Conservation (phyloP, 2,329 filamentous ascomycete genomes). For the Pestalotiopsis sp. region DNA sequence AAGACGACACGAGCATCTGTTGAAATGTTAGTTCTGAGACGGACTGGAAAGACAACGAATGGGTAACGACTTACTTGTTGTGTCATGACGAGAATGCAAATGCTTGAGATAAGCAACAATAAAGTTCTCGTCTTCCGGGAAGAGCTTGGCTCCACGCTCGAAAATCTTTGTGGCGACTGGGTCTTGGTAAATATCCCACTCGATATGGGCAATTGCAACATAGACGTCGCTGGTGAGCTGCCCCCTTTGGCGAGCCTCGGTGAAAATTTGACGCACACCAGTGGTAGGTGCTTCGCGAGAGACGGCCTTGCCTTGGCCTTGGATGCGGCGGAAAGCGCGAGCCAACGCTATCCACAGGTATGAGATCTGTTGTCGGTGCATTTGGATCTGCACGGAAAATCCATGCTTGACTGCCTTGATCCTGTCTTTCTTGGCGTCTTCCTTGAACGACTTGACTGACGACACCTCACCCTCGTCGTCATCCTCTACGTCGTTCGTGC, state of each 20-base stretch:
- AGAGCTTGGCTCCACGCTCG: conserved; percentile 89
- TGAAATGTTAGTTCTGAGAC: neutral
- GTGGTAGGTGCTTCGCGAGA: conserved; percentile 35
- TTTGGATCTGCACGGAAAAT: conserved; percentile 71
- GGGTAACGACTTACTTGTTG: conserved; percentile 71
- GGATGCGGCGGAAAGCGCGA: conserved; percentile 89
- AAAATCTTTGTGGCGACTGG: conserved; percentile 92
- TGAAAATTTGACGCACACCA: conserved; percentile 86
- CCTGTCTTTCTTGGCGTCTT: conserved; percentile 66
- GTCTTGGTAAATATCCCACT: conserved; percentile 96
- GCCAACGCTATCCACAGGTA: conserved; percentile 95
- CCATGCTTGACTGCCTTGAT: conserved; percentile 65
- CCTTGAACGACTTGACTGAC: conserved; percentile 40
- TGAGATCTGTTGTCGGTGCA: conserved; percentile 83
- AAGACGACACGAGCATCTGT: conserved; percentile 93
- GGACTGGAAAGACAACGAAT: neutral
- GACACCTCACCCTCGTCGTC: conserved; percentile 54
- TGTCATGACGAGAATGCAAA: conserved; percentile 87
- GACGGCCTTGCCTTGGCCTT: conserved; percentile 74
- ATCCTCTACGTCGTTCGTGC: conserved; percentile 37
- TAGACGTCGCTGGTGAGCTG: conserved; percentile 94
- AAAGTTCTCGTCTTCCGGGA: conserved; percentile 91
- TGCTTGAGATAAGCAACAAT: conserved; percentile 96
- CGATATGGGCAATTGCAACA: conserved; percentile 87
- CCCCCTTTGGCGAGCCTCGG: conserved; percentile 83